Base-by-base conservation (phyloP, 306 rosid species). In the Cicer yamashitae region DNA sequence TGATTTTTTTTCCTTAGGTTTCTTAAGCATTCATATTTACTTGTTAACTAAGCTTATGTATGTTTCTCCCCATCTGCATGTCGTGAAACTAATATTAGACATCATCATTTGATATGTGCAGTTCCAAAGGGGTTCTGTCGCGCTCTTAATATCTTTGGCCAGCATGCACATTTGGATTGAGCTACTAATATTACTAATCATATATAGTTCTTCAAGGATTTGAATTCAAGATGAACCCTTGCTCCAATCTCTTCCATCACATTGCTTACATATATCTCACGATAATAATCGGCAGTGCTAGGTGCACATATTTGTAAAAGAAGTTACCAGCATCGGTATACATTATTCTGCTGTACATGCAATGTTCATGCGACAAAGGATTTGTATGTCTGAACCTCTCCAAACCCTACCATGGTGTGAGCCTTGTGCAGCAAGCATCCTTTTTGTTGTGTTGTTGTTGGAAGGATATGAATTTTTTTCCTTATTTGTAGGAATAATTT, bases 121-220 rank as follows among this genome's bases (percentile, higher is more conserved):
- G 96, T 81, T 93, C 98, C 10, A 93, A 93, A 85, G 98, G 96
- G 30, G 91, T 93, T 63, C 81, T 93, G 17, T 87, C 96, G 7
- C 91, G 94, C 10, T 70, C 86, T 25, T 93, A 84, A 85, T 15
- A 10, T 51, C 62, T 30, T 12, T 7, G 56, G 17, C 15, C 62
- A 6, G 7, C 47, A 7, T 71, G 56, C 75, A 67, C 39, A 61
- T 48, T 40, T 72, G 20, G 79, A 67, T 53, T 45, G 41, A 59
- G 82, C 38, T 73, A 6, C 74, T 34, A 54, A 25, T 41, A 47
- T 63, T 41, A 53, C 54, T 9, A 47, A 78, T 47, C 10, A 48
- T 47, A 1, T 60, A 45, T 15, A 22, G 41, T 14, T 67, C 51
- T 58, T 64, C 41, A 64, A 70, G 46, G 45, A 52, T 22, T n/a